Evolutionary conservation across 345 rosid species (phyloP).

Genomic region (Salix caprea): DNA sequence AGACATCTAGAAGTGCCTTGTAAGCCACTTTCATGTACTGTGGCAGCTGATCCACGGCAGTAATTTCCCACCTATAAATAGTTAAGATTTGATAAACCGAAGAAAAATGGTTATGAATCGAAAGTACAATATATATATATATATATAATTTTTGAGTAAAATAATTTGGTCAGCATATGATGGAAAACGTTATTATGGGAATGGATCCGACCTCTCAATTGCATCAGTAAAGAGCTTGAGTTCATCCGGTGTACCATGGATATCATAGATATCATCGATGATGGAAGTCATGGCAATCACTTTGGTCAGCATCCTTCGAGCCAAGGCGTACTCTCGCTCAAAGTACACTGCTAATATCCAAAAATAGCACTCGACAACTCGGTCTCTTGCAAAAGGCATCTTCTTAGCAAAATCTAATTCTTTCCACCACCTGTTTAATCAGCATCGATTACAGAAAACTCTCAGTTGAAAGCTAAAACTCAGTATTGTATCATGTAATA

Average conservation of each 20-base stretch:
- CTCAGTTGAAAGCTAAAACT: background rate
- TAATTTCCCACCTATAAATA: constrained; percentile 17
- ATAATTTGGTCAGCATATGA: no score
- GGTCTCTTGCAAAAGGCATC: constrained; percentile 28
- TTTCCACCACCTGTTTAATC: constrained; percentile 28
- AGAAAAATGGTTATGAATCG: no score
- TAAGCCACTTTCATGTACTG: constrained; percentile 15
- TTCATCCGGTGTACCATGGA: constrained; percentile 20
- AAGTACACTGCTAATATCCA: constrained; percentile 21
- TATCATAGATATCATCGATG: constrained; percentile 27
- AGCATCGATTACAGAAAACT: background rate
- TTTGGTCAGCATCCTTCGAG: constrained; percentile 14
- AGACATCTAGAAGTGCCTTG: constrained; percentile 6
- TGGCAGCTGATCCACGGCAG: constrained; percentile 4
- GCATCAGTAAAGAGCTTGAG: constrained; percentile 15
- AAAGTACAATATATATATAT: no score
- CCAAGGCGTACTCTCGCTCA: constrained; percentile 17
- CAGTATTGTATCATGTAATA: no score
- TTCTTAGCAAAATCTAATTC: constrained; percentile 15
- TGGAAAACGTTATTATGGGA: no score
- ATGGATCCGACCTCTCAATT: constrained; percentile 14
- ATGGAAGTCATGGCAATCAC: background rate
- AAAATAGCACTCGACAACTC: constrained; percentile 19
- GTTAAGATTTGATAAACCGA: no score
- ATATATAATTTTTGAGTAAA: no score